Evolutionary conservation across 1,139 yeast genomes (phyloP).

Genomic region (Debaryomyces subglobosus): DNA sequence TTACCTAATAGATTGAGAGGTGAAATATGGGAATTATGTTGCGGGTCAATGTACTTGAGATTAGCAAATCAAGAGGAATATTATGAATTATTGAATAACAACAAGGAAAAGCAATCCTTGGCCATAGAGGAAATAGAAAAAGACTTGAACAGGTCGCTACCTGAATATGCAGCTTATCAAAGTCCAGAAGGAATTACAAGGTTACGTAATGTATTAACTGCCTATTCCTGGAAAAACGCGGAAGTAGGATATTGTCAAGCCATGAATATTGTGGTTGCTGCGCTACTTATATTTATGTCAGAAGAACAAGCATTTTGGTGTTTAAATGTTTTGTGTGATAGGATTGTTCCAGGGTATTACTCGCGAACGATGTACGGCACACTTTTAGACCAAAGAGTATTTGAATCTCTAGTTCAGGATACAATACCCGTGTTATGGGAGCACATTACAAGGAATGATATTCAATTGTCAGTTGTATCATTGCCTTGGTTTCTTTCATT

Average conservation of each 20-base stretch:
- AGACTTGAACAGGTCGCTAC: constrained; percentile 89
- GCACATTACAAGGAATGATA: constrained; percentile 76
- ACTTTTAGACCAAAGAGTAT: constrained; percentile 87
- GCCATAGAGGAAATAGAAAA: constrained; percentile 97
- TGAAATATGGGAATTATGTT: constrained; percentile 91
- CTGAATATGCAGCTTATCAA: constrained; percentile 96
- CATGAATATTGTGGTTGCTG: constrained; percentile 97
- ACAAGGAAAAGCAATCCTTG: constrained; percentile 65
- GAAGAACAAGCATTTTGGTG: constrained; percentile 99
- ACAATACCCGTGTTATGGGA: constrained; percentile 90
- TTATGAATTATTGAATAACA: constrained; percentile 55
- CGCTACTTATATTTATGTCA: constrained; percentile 86
- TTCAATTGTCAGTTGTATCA: constrained; percentile 92
- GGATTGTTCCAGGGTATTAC: constrained; percentile 91
- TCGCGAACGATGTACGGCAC: constrained; percentile 99
- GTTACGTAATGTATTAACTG: constrained; percentile 83
- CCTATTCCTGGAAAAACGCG: constrained; percentile 96
- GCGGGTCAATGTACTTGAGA: constrained; percentile 83
- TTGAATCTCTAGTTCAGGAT: constrained; percentile 85
- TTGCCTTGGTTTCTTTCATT: constrained; percentile 95
- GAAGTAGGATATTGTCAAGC: constrained; percentile 99
- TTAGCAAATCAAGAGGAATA: constrained; percentile 67
- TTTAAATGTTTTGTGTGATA: constrained; percentile 77
- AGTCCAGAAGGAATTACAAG: constrained; percentile 80
- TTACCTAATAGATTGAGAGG: constrained; percentile 91